phyloP scores from a whole-genome alignment of 139 green algal genomes.

The Pleodorina starrii region DNA sequence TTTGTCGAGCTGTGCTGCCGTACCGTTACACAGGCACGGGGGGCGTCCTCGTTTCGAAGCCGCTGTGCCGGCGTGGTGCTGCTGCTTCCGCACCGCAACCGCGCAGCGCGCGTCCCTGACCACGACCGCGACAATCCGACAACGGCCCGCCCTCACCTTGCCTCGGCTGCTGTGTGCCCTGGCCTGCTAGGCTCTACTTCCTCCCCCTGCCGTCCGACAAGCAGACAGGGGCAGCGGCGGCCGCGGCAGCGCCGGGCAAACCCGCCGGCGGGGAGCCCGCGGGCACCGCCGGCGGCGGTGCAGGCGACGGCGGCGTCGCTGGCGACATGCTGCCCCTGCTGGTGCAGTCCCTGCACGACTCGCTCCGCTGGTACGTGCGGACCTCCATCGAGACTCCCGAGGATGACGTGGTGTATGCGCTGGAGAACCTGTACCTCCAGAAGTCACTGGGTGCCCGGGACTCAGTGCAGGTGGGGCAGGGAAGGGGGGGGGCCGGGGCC shows the following conservation, averaged over 20 bases:
- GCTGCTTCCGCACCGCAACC: no score
- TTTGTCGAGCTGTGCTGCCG: no score
- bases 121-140: no score
- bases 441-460: slow-evolving; percentile 8
- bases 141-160: no score
- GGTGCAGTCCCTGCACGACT: background rate
- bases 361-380: slow-evolving; percentile 44
- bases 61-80: no score
- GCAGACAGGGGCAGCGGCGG: background rate
- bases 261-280: background rate
- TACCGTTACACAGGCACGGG: no score
- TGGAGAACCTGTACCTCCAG: slow-evolving; percentile 34
- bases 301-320: background rate
- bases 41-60: no score
- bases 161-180: no score
- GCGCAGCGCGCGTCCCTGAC: no score
- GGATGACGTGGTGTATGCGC: slow-evolving; percentile 53
- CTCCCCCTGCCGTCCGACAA: background rate
- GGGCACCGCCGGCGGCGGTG: background rate
- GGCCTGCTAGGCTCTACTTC: slow-evolving; percentile 26
- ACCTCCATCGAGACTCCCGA: slow-evolving; percentile 26
- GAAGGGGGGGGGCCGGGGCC: no score
- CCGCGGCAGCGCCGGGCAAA: background rate
- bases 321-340: background rate
- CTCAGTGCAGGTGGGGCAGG: slow-evolving; percentile 22